Conservation (phyloP, 192 early-diverging fungal species). For the Kickxella alabastrina region DNA sequence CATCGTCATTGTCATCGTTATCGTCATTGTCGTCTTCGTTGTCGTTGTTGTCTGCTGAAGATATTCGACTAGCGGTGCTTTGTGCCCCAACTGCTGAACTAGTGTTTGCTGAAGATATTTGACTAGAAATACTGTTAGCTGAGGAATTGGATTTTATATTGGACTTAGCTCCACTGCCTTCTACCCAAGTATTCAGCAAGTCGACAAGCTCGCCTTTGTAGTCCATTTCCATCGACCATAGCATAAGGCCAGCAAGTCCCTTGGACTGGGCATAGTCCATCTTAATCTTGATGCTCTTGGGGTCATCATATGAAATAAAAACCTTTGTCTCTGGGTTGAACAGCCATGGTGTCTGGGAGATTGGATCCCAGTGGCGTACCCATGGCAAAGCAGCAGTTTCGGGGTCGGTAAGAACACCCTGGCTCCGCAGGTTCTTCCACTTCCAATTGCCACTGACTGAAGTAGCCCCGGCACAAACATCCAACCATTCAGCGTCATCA, state of each 20-base stretch:
- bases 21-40: no score
- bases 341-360: constrained; percentile 63
- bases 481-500: constrained; percentile 56
- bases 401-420: constrained; percentile 46
- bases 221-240: constrained; percentile 43
- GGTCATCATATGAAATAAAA: constrained; percentile 67
- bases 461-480: constrained; percentile 45
- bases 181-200: constrained; percentile 3
- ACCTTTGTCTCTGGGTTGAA: constrained; percentile 56
- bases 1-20: no score
- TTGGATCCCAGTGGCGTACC: constrained; percentile 57
- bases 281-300: constrained; percentile 55
- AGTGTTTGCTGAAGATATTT: no score
- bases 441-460: constrained; percentile 60
- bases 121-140: no score
- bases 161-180: no score
- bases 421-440: constrained; percentile 56
- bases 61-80: no score
- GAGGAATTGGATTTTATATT: no score
- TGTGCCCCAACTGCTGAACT: no score
- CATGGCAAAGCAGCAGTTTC: constrained; percentile 55
- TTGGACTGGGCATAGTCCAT: constrained; percentile 53
- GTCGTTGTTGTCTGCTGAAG: no score
- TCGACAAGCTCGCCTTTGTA: constrained; percentile 52
- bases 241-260: constrained; percentile 57